phyloP scores from a whole-genome alignment of 345 rosid species.

The Eutrema yunnanense region DNA sequence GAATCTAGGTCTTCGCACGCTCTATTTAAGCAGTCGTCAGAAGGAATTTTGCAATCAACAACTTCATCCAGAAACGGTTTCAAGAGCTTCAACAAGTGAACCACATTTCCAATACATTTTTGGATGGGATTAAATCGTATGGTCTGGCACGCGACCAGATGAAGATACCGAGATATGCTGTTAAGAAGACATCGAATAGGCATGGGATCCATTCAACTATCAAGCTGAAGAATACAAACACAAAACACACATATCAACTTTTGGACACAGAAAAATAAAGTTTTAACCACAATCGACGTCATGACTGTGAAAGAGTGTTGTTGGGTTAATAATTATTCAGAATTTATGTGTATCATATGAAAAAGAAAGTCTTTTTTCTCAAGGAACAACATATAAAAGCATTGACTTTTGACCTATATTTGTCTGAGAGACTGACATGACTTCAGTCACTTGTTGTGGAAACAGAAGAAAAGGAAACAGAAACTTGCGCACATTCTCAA shows the following conservation, averaged over 20 bases:
- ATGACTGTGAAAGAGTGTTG: background rate
- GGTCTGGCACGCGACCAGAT: slow-evolving; percentile 75
- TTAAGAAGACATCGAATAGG: slow-evolving; percentile 63
- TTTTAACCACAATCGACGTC: background rate
- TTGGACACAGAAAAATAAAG: background rate
- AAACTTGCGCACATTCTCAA: slow-evolving; percentile 18
- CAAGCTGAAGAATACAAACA: background rate
- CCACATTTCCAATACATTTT: slow-evolving; percentile 50
- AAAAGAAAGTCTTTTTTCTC: background rate
- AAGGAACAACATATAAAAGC: slow-evolving; percentile 6
- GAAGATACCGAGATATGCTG: slow-evolving; percentile 81
- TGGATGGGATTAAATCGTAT: slow-evolving; percentile 46
- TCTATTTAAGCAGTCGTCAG: slow-evolving; percentile 47
- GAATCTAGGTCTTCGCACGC: slow-evolving; percentile 71
- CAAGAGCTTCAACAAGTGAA: slow-evolving; percentile 56
- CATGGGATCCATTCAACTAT: slow-evolving; percentile 51
- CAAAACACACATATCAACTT: slow-evolving; percentile 1
- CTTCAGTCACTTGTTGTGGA: slow-evolving; percentile 24
- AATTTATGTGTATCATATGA: background rate
- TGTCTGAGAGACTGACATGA: slow-evolving; percentile 22
- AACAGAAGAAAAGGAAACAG: slow-evolving; percentile 22
- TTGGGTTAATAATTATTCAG: background rate
- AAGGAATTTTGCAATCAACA: slow-evolving; percentile 48
- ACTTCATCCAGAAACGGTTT: slow-evolving; percentile 74
- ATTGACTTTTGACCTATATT: slow-evolving; percentile 28